Base-by-base conservation (phyloP, 176 grass and related monocot species). In the Avena insularis region DNA sequence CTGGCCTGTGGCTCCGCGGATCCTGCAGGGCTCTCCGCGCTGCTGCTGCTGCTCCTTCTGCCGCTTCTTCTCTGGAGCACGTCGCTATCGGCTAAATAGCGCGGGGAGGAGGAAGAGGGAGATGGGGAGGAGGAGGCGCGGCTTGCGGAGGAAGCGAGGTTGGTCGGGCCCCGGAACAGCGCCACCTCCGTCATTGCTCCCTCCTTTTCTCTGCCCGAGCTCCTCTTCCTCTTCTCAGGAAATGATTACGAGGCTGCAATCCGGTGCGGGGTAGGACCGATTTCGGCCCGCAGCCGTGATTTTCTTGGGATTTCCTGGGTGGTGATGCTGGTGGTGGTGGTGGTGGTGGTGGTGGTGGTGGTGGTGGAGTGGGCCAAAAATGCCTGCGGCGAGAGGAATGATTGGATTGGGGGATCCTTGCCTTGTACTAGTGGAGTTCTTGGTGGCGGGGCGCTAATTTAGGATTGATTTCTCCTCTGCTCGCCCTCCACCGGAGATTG, bases 131-230 rank as follows among this genome's bases (percentile, higher is more conserved):
- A 85, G 47, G 75, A 87, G 38, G 67, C 81, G 81, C 75, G 67
- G 76, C 89, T 87, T 91, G 85, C 53, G 76, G 85, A 20, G 20
- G 89, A 91, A 87, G 89, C 76, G 59, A 91, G 89, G 85, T 76
- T 68, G 75, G 85, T 60, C 89, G 89, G 89, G 89, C 76, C 85
- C 58, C 85, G 59, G 76, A 80, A 78, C 58, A 87, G 85, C 75
- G 82, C 89, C 89, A 91, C 89, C 89, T 91, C 89, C 89, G 89
- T 91, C 89, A 91, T 91, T 91, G 76, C 85, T 80, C 71, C 53
- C 89, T 47, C 64, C 33, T 48, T 73, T 83, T 31, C 35, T 74
- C 76, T 4, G 81, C 87, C 89, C 84, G 87, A 95, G 89, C 88
- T 23, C 68, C 29, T 27, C 75, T 90, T 23, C 25, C 70, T 73